Percentiles rank a stretch among this genome's conserved stretches.
Conservation (phyloP, 352 stramenopile species). For the Phytopythium litorale region DNA sequence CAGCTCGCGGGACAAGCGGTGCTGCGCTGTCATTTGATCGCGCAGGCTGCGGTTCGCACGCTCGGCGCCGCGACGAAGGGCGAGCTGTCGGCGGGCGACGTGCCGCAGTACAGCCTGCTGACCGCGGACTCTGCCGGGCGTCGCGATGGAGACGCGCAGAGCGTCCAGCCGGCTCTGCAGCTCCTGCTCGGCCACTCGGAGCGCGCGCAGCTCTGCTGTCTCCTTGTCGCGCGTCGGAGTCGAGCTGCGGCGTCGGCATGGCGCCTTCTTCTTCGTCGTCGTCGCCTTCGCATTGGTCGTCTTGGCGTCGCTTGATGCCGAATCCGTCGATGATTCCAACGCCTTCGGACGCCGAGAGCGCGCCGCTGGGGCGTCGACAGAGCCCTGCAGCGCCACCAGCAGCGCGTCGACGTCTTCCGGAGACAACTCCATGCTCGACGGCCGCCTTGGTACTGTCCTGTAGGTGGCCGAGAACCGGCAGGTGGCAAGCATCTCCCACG, state of each 20-base stretch:
- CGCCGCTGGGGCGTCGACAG: not conserved
- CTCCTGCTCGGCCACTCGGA: not conserved
- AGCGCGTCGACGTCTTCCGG: not conserved
- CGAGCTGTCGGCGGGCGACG: conserved; percentile 9
- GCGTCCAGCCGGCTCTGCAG: not conserved
- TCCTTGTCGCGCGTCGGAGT: conserved; percentile 6
- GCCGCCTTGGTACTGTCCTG: not conserved
- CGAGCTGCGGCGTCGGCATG: not conserved
- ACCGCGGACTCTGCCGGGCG: not conserved
- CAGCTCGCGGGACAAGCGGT: conserved; percentile 4
- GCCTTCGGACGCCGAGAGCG: not conserved
- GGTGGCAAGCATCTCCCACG: no score
- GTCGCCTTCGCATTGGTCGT: not conserved
- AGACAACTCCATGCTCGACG: not conserved
- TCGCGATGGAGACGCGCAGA: not conserved
- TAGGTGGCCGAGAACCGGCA: not conserved
- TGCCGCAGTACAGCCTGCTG: conserved; percentile 5
- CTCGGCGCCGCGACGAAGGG: conserved; percentile 12
- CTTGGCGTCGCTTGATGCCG: not conserved
- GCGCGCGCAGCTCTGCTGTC: not conserved
- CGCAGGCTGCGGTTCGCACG: conserved; percentile 18
- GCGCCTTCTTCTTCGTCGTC: not conserved
- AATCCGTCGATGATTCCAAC: not conserved
- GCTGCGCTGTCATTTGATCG: conserved; percentile 12
- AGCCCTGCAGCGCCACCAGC: not conserved